Evolutionary conservation across 2,329 filamentous ascomycete genomes (phyloP), one percentile per base, ranked within the genome.

Genomic region (Endocalyx cinctus): DNA sequence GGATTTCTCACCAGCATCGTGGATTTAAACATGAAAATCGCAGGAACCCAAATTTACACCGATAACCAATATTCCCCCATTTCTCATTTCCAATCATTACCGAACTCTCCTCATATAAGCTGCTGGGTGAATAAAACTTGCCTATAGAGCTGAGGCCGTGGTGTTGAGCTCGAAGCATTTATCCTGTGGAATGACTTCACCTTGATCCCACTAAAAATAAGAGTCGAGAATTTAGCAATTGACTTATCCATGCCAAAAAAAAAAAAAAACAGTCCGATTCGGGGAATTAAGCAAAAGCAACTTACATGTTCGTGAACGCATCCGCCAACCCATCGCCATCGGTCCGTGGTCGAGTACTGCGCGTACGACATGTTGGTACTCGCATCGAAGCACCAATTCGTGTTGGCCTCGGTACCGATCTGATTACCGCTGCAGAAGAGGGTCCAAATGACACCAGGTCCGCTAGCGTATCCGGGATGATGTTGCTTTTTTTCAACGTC

Each of bases 331-430:
- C 60, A 64, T n/a, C 46, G 48, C 60, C 60, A 64, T 31, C 59
- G 37, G 39, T 64, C 60, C 3, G 50, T 55, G 2, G 49, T 56
- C 18, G 54, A 56, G 45, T 64, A 64, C 37, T 41, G 47, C 3
- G 60, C 60, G 29, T 62, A 64, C 29, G 59, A 62, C 60, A 64
- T 64, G 45, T 60, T 62, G 14, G 58, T 61, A 42, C 48, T 51
- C 14, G 57, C 53, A 33, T 60, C 58, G 35, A 63, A 62, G 39
- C 58, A 63, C 59, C 58, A 63, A 6, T 33, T 37, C 1, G 58
- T 60, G 39, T 33, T 51, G 14, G 38, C 14, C 36, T 61, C 59
- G 36, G 30, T 57, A 10, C 57, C 60, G 3, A 62, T 45, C 33
- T 54, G 56, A 15, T 44, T 50, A 1, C 60, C 60, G 32, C 31